Conservation (phyloP, 2,329 filamentous ascomycete genomes). For the Tolypocladium guangdongense region DNA sequence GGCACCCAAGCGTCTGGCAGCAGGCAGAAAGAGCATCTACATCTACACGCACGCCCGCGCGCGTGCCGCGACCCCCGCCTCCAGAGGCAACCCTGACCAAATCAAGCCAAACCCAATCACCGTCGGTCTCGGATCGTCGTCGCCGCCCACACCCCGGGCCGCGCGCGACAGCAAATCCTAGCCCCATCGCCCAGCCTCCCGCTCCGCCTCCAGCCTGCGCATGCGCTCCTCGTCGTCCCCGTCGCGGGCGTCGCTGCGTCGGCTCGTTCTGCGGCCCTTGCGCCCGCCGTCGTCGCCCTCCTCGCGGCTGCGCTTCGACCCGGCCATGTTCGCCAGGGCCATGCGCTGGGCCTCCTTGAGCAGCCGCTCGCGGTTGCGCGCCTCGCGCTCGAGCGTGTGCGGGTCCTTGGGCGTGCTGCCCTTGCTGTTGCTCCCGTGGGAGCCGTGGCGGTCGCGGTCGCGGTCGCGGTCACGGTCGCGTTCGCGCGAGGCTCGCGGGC, state of each 20-base stretch:
- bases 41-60: not conserved
- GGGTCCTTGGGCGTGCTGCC: constrained; percentile 34
- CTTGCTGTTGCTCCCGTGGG: constrained; percentile 15
- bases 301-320: constrained; percentile 40
- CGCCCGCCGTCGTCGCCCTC: constrained; percentile 29
- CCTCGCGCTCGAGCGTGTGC: constrained; percentile 61
- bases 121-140: not conserved
- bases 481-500: constrained; percentile 27
- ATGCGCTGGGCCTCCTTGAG: constrained; percentile 59
- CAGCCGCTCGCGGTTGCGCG: constrained; percentile 52
- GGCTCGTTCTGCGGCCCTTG: constrained; percentile 27
- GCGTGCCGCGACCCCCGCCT: not conserved
- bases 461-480: constrained; percentile 26
- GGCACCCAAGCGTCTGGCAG: not conserved
- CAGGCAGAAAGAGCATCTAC: not conserved
- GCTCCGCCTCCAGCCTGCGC: constrained; percentile 46
- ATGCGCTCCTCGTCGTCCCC: constrained; percentile 39
- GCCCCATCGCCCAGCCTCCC: constrained; percentile 42
- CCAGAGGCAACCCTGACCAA: no score
- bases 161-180: constrained; percentile 12
- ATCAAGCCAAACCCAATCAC: not conserved
- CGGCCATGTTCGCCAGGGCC: constrained; percentile 35
- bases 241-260: constrained; percentile 36
- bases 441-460: constrained; percentile 21
- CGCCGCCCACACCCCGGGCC: not conserved